Conservation (phyloP, 2,329 filamentous ascomycete genomes). For the Xylaria multiplex region DNA sequence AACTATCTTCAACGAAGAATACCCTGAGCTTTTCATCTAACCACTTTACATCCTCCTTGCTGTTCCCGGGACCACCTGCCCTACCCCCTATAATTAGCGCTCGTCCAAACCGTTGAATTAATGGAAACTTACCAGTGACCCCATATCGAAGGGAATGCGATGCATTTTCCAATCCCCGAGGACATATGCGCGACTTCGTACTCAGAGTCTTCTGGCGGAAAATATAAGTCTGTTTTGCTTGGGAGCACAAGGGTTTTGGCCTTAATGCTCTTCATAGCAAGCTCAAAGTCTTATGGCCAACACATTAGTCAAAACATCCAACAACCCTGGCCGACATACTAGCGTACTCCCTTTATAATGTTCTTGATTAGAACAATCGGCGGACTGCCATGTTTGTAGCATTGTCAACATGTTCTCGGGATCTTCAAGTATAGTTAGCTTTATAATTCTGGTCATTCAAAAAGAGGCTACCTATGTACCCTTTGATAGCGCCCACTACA, state of each 20-base stretch:
- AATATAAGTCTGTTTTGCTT: conserved; percentile 79
- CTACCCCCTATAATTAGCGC: conserved; percentile 42
- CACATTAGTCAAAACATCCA: not conserved
- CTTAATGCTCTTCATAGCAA: conserved; percentile 74
- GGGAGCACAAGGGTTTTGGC: conserved; percentile 78
- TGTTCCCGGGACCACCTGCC: conserved; percentile 77
- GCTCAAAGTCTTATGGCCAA: conserved; percentile 61
- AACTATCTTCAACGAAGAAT: conserved; percentile 51
- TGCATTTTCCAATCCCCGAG: conserved; percentile 48
- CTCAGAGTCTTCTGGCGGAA: conserved; percentile 81
- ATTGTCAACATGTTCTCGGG: conserved; percentile 80
- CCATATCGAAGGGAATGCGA: conserved; percentile 56
- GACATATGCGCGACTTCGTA: conserved; percentile 70
- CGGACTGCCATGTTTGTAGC: conserved; percentile 82
- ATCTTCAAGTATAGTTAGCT: conserved; percentile 54
- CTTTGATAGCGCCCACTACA: conserved; percentile 73
- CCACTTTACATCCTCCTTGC: conserved; percentile 76
- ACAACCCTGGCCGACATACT: not conserved
- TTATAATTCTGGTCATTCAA: not conserved
- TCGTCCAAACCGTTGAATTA: not conserved
- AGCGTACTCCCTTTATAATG: conserved; percentile 66
- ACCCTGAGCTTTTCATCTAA: conserved; percentile 69
- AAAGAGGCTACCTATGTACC: conserved; percentile 48
- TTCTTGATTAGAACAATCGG: conserved; percentile 73
- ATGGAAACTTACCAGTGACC: conserved; percentile 51